Evolutionary conservation across 2,329 filamentous ascomycete genomes (phyloP).

Genomic region (Cladophialophora immunda): DNA sequence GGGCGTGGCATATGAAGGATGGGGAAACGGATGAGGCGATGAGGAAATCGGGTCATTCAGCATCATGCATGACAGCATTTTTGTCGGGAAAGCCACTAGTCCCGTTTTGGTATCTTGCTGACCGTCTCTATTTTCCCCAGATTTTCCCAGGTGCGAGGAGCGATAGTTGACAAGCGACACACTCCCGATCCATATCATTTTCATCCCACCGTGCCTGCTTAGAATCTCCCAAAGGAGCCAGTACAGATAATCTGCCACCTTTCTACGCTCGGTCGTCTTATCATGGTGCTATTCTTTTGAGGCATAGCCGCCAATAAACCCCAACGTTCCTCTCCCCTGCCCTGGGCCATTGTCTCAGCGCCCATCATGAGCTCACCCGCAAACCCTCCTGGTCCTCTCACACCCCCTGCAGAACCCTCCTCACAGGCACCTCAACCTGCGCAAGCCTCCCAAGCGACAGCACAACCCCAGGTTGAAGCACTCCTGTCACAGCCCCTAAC

Average conservation of each 20-base stretch:
- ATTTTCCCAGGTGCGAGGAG: neutral
- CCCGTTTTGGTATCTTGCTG: neutral
- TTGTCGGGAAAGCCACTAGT: conserved; percentile 2
- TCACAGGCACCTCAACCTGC: conserved; percentile 40
- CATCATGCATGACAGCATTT: conserved; percentile 21
- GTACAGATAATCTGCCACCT: neutral
- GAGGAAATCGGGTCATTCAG: conserved; percentile 10
- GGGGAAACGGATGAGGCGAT: neutral
- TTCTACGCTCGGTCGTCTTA: neutral
- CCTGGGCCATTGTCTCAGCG: neutral
- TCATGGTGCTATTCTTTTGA: neutral
- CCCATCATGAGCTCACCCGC: conserved; percentile 35
- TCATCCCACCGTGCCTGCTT: neutral
- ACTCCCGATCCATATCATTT: neutral
- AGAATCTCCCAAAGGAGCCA: neutral
- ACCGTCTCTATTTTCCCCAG: conserved; percentile 12
- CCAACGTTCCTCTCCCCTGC: neutral
- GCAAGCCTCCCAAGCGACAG: conserved; percentile 32
- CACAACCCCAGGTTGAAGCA: conserved; percentile 37
- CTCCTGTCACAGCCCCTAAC: conserved; percentile 52
- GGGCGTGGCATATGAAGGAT: conserved; percentile 13
- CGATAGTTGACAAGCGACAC: too few species aligned
- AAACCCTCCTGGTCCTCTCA: conserved; percentile 47
- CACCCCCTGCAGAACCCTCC: conserved; percentile 53
- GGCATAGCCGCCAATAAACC: neutral